phyloP scores from a whole-genome alignment of 129 eudicot species.

The Solidago caesia region DNA sequence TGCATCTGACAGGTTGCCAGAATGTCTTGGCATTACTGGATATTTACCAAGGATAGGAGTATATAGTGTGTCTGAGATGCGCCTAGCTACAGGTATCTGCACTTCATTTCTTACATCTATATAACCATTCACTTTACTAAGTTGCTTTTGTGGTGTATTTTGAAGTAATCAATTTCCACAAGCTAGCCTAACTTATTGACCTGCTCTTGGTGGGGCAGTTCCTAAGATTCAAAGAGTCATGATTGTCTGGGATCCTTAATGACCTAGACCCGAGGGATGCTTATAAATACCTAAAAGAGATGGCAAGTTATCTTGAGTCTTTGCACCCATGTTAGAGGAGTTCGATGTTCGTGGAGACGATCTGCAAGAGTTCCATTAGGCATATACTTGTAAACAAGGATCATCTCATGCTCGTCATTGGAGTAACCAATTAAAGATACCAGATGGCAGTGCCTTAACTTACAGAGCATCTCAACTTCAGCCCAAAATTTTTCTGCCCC shows the following conservation, averaged over 20 bases:
- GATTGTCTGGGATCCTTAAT: constrained; percentile 94
- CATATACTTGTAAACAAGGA: no score
- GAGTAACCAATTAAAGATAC: no score
- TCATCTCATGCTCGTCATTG: no score
- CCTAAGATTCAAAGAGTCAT: constrained; percentile 91
- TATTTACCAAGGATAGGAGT: constrained; percentile 92
- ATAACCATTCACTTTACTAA: background rate
- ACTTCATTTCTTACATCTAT: background rate
- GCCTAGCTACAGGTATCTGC: constrained; percentile 75
- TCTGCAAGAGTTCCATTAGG: no score
- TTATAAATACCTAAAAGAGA: constrained; percentile 90
- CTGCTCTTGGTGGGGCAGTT: constrained; percentile 43
- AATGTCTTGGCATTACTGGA: constrained; percentile 96
- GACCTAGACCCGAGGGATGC: constrained; percentile 97
- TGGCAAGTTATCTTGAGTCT: constrained; percentile 78
- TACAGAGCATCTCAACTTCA: no score
- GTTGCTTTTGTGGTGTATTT: background rate
- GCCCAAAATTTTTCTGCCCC: no score
- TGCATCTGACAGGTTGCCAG: constrained; percentile 61
- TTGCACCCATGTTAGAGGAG: no score
- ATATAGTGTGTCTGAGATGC: constrained; percentile 86
- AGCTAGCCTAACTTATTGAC: background rate
- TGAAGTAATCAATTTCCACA: constrained; percentile 5
- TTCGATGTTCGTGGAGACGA: no score
- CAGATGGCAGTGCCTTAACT: no score